Evolutionary conservation across 169 alveolate species (phyloP), one percentile per base, ranked within the genome.

Genomic region (Plasmodium knowlesi): DNA sequence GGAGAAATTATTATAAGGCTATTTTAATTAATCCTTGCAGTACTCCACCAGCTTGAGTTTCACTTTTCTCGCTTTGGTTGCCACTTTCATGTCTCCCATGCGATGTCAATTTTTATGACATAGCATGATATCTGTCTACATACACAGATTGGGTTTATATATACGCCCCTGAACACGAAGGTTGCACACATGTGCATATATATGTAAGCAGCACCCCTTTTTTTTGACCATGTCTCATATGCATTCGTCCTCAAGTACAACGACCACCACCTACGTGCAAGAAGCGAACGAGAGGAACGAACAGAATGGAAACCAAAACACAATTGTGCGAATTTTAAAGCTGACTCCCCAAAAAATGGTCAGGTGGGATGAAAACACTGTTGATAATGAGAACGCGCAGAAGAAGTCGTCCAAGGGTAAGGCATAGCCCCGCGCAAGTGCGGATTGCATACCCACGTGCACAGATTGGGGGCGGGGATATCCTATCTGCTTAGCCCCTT

Each of bases 361-460:
- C 12, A 67, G 85, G 25, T 91, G 95, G 95, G 92, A 80, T 74
- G 92, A 91, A 30, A 71, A 28, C 43, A 91, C 95, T 1, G 43
- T 91, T 43, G 95, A 91, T 57, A 91, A 91, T 50, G 95, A 91
- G 37, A 81, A 91, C 39, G 92, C 92, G 14, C 71, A 91, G 19
- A 91, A 91, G 79, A 91, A 91, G 32, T 91, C 95, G 37, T 91
- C 95, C 37, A 91, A 91, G 78, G 84, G 95, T 91, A 50, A n/a
- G 84, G 54, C 2, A 12, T 50, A 80, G 57, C 19, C 4, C 28
- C 61, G 30, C 37, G 25, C 32, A 37, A 73, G 50, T 2, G 34
- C 28, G 39, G 71, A 14, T 41, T 34, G 34, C 28, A 41, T 16
- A 67, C 67, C 37, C 5, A 39, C 5, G 37, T 25, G 25, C 6